Base-by-base conservation (phyloP, 2,329 filamentous ascomycete genomes). In the Aspergillus unguis region DNA sequence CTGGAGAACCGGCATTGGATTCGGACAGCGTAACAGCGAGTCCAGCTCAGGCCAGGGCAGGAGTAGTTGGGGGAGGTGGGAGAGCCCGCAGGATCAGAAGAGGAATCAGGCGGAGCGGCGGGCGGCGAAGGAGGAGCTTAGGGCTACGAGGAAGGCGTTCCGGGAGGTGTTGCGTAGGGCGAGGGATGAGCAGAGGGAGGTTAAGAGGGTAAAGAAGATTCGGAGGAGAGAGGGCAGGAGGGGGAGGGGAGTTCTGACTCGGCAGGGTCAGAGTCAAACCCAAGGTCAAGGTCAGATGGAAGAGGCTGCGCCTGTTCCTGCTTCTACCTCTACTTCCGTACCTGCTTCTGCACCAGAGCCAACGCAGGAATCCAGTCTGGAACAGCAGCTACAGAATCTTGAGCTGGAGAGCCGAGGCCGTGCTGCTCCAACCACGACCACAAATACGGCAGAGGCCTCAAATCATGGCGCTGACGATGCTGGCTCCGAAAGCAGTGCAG, bases 141-240 rank as follows among this genome's bases (percentile, higher is more conserved):
- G 63, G n/a, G 64, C 65, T 1, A 68, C 71, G 5, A 67, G 64
- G 40, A 66, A 72, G 44, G 70, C 69, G 3, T 74, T 74, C 53
- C 59, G 64, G 7, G 66, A 69, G 6, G 59, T 72, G 5, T 54
- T 69, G 11, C 62, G 63, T 3, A 65, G 70, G 4, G 70, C 71
- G 1, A 61, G 69, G n/a, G 64, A 70, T 6, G 70, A 72, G 52
- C 63, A 70, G 44, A 65, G 63, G 3, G 67, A 68, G 17, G 51
- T 62, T n/a, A 56, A 60, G 31, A 59, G 62, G 25, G 52, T 54
- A 32, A 63, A 59, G 29, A 57, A 62, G 25, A 62, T 54, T 33
- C 62, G 60, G 8, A 56, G 53, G 8, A 62, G 65, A 17, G 61
- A 66, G 48, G 58, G 55, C 27, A 53, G 50, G 17, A 59, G 56